Evolutionary conservation across 2,329 filamentous ascomycete species (phyloP), one percentile per base, ranked within the genome.

Genomic region (Talaromyces rugulosus): DNA sequence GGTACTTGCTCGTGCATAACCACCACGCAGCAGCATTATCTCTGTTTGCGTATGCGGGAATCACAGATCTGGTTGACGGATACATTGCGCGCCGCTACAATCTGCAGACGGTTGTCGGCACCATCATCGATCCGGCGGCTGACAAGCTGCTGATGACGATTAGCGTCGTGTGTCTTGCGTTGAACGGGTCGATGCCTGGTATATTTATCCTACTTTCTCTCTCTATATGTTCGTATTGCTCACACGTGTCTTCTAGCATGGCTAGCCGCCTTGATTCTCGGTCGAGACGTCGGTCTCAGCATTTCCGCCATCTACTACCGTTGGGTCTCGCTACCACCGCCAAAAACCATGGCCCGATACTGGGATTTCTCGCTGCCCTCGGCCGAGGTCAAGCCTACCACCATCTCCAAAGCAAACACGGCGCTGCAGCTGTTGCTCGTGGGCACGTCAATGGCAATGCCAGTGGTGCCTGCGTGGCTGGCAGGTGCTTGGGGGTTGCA

Each of bases 91-190:
- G 95, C 47, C 85, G 83, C 63, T 98, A 90, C 87, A 89, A 94
- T 57, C 83, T 92, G 62, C 90, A 95, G 75, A 98, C 95, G 0
- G 94, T 99, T 1, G 92, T 98, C 9, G 95, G 95, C 60, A 96
- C 91, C 60, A 87, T 99, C 33, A 92, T 99, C 65, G 93, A 96
- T 71, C 95, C 95, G 5, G 95, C 97, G 90, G 95, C 95, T 3
- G 95, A 99, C 77, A 99, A 99, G 80, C 85, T 87, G 8, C 84
- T 99, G 66, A 98, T 99, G 95, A 97, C 94, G 0, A 87, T 96
- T 62, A 78, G 96, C 69, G 96, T 94, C 0, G 88, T 94, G 12
- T 92, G 90, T 66, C 79, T 98, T 52, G 92, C 93, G 4, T 82
- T 89, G 65, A 92, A 96, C 69, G 92, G 92, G 3, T 85, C 87